Base-by-base conservation (phyloP, 495 filamentous ascomycete genomes). In the Daldinia decipiens region DNA sequence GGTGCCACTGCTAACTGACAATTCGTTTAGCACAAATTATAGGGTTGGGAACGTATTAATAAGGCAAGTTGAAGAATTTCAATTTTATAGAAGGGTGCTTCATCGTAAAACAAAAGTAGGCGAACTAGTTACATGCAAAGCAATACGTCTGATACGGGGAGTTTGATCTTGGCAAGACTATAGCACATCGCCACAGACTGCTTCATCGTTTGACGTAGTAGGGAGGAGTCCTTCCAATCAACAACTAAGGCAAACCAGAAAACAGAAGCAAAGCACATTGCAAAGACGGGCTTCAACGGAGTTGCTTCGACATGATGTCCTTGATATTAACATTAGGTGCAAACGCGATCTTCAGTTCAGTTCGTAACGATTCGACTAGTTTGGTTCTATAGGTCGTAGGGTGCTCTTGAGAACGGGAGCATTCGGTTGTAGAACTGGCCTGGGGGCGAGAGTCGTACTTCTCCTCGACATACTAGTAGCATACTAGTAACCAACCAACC, bases 71-170 rank as follows among this genome's bases (percentile, higher is more conserved):
- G 43, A 24, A 47, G 24, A 12, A 47, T 6, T 12, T 8, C 43
- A 12, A 24, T 47, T 47, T 24, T 12, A 40, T 12, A 24, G 19
- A 47, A 24, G 7, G 17, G 9, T 47, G 43, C 17, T 13, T 13
- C 43, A 47, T 24, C 4, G 11, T 24, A 47, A 40, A 40, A 40
- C 17, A 21, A 21, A 47, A 47, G 17, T 24, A 47, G 43, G 43
- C 43, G 17, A 24, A 47, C 19, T 47, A 47, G 43, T 24, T 47
- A 47, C 43, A 47, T 21, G 43, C 43, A 47, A 47, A 47, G 19
- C 17, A 24, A 47, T 47, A 47, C 43, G 19, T 24, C 17, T 11
- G 19, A 47, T 47, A 47, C 19, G 21, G 9, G 9, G 17, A 12
- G 3, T 47, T 47, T 47, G 17, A 47, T 24, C 43, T 19, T 24